Evolutionary conservation across 1,284 basidiomycete species (phyloP), one percentile per base, ranked within the genome.

Genomic region (Vanrija humicola): DNA sequence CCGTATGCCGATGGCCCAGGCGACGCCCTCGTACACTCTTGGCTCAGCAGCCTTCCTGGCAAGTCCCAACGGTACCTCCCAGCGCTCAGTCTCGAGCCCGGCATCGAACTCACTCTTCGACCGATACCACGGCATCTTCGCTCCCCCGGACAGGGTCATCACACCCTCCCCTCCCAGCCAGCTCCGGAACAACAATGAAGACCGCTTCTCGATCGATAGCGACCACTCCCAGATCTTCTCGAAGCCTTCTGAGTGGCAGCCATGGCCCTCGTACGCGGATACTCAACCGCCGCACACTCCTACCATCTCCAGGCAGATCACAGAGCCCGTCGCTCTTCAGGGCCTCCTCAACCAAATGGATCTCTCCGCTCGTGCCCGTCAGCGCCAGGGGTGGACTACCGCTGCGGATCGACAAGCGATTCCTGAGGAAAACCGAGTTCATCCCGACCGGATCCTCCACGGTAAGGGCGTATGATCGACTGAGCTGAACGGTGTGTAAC

Each of bases 371-470:
- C 59, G 68, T 21, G 59, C 60, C 0, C 56, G 62, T 15, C 59
- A 61, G 52, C 55, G 58, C 10, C 64, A 68, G 25, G 61, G 51
- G 9, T 38, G 34, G 34, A 34, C 34, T 34, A 23, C 21, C 21
- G 34, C 47, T 39, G 40, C 26, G 47, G 64, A 69, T 38, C 47
- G 62, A 15, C 62, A 72, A 53, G 63, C 62, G 21, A 69, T 74
- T 44, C 70, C 69, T 2, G 56, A 59, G 26, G 61, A 67, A 38
- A 75, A 75, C 45, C 56, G 56, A 15, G 69, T 75, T n/a, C 65
- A 66, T 46, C 68, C 64, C 0, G 69, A 71, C 19, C 60, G 69
- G 43, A 64, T 75, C 45, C 45, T 62, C 5, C 58, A 64, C 28
- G 73, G 73, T 72, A 34, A 34, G 43, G 48, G 64, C 56, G 50